Conservation (phyloP, 352 stramenopile species). For the Phytophthora syringae region DNA sequence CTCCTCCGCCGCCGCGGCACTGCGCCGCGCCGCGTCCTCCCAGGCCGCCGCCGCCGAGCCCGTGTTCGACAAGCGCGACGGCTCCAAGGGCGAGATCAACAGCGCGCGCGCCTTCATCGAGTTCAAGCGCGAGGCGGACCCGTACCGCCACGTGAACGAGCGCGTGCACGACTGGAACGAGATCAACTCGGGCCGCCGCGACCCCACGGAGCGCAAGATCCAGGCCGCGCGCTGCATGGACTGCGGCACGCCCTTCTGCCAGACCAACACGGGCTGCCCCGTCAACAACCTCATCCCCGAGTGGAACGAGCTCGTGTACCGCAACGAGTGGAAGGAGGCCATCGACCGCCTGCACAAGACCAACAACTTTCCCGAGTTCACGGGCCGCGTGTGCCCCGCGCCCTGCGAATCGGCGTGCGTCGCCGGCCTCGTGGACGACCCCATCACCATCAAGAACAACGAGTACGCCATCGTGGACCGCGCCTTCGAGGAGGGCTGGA, state of each 20-base stretch:
- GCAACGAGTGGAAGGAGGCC: slow-evolving; percentile 96
- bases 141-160: slow-evolving; percentile 93
- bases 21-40: slow-evolving; percentile 32
- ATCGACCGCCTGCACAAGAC: slow-evolving; percentile 97
- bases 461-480: slow-evolving; percentile 99
- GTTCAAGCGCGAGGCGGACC: slow-evolving; percentile 86
- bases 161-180: slow-evolving; percentile 97
- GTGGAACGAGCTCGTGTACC: slow-evolving; percentile 98
- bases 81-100: slow-evolving; percentile 69
- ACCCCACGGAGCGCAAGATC: slow-evolving; percentile 90
- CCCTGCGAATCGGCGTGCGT: slow-evolving; percentile 97
- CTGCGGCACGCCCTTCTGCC: slow-evolving; percentile 98
- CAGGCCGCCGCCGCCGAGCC: slow-evolving; percentile 34
- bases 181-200: slow-evolving; percentile 94
- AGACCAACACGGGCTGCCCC: slow-evolving; percentile 97
- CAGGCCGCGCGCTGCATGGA: slow-evolving; percentile 99
- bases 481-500: slow-evolving; percentile 95
- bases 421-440: slow-evolving; percentile 94
- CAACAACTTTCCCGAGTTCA: slow-evolving; percentile 99
- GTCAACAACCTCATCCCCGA: slow-evolving; percentile 99
- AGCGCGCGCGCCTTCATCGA: slow-evolving; percentile 86
- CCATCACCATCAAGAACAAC: slow-evolving; percentile 99
- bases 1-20: slow-evolving; percentile 6
- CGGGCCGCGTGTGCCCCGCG: slow-evolving; percentile 96
- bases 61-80: slow-evolving; percentile 67